Evolutionary conservation across 2,329 filamentous ascomycete species (phyloP).

Genomic region (Hirsutella rhossiliensis): DNA sequence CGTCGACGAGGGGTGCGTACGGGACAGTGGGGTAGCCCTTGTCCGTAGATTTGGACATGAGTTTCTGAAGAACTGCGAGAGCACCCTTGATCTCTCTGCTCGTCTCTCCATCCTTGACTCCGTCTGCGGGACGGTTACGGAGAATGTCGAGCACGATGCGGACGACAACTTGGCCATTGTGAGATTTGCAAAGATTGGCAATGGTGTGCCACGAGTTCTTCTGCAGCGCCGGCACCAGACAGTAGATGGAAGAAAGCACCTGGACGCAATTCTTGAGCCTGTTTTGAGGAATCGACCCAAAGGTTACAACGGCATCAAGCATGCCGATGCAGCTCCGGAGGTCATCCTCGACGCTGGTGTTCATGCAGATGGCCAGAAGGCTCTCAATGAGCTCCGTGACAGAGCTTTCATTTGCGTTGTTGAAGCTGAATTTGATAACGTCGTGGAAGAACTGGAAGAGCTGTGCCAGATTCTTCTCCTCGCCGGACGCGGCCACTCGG

Average conservation of each 20-base stretch:
- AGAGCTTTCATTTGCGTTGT: constrained; percentile 50
- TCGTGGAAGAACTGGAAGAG: constrained; percentile 56
- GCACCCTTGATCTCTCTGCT: constrained; percentile 49
- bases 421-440: constrained; percentile 66
- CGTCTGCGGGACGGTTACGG: constrained; percentile 31
- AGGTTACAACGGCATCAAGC: constrained; percentile 60
- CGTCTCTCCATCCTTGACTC: constrained; percentile 36
- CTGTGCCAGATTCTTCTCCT: constrained; percentile 50
- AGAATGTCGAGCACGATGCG: constrained; percentile 52
- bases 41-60: constrained; percentile 46
- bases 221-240: constrained; percentile 46
- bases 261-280: constrained; percentile 56
- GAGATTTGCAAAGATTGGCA: constrained; percentile 58
- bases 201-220: constrained; percentile 60
- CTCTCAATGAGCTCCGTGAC: constrained; percentile 49
- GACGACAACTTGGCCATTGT: constrained; percentile 59
- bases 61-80: constrained; percentile 48
- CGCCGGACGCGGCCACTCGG: constrained; percentile 27
- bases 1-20: constrained; percentile 45
- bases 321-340: constrained; percentile 55
- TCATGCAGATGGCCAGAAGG: constrained; percentile 54
- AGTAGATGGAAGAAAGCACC: constrained; percentile 61
- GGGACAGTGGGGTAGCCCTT: constrained; percentile 49
- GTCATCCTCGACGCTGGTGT: constrained; percentile 52
- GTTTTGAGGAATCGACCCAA: constrained; percentile 52